Conservation (phyloP, 805 yeast genomes). For the Candida awuae region DNA sequence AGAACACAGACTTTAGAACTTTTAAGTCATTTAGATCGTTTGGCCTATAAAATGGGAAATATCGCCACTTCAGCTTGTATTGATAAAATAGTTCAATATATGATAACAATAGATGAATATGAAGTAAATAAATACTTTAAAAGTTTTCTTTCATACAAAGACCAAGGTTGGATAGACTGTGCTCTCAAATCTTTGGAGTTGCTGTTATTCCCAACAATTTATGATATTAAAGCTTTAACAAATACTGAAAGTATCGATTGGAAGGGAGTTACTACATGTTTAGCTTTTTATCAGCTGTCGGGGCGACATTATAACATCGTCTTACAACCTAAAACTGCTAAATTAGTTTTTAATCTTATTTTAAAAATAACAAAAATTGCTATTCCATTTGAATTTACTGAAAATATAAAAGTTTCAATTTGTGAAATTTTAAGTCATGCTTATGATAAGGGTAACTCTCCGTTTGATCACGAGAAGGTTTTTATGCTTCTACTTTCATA, state of each 20-base stretch:
- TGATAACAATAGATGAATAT: background rate
- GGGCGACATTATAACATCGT: no score
- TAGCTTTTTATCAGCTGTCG: no score
- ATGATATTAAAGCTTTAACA: no score
- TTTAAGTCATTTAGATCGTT: background rate
- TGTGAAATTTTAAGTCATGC: background rate
- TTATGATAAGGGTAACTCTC: background rate
- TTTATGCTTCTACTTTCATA: conserved; percentile 1
- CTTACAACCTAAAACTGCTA: no score
- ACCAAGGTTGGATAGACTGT: no score
- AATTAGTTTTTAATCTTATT: no score
- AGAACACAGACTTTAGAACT: background rate
- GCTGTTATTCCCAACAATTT: no score
- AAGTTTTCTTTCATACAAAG: no score
- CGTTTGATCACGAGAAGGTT: conserved; percentile 1
- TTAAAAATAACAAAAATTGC: background rate
- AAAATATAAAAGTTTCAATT: background rate
- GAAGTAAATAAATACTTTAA: no score
- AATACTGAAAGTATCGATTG: no score
- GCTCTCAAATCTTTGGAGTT: no score
- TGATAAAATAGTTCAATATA: conserved; percentile 1
- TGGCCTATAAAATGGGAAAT: background rate
- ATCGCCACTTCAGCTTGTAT: conserved; percentile 2
- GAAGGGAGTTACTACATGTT: no score
- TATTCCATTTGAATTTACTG: background rate